Conservation (phyloP, 352 stramenopile species). For the Globisporangium viniferum region DNA sequence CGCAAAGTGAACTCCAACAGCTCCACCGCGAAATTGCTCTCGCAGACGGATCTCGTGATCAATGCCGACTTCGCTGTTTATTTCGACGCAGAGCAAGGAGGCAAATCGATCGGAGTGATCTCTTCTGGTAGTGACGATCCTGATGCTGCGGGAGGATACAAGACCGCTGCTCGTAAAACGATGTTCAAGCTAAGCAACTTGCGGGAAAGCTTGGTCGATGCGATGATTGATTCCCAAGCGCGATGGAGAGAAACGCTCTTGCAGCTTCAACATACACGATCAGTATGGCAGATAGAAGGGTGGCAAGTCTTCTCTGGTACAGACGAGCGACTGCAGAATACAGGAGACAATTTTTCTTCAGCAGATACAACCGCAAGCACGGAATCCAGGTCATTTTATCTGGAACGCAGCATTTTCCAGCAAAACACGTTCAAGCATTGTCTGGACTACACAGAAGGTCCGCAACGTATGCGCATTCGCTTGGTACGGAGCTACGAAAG, state of each 20-base stretch:
- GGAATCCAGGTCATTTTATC: conserved; percentile 7
- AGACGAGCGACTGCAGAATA: neutral
- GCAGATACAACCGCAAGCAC: neutral
- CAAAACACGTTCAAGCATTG: conserved; percentile 32
- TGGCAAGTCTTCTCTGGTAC: conserved; percentile 20
- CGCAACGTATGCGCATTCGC: conserved; percentile 46
- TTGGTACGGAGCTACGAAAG: conserved; percentile 38
- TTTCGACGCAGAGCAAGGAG: conserved; percentile 20
- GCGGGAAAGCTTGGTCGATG: conserved; percentile 31
- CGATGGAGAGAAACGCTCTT: conserved; percentile 34
- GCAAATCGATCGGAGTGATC: conserved; percentile 17
- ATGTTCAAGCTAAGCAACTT: conserved; percentile 39
- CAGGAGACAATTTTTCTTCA: neutral
- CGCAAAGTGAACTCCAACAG: conserved; percentile 34
- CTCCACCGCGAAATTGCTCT: conserved; percentile 6
- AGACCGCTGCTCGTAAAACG: conserved; percentile 27
- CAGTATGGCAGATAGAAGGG: conserved; percentile 39
- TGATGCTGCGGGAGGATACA: conserved; percentile 5
- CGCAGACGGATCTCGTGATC: conserved; percentile 29
- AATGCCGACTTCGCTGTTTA: conserved; percentile 31
- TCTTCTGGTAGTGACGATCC: conserved; percentile 20
- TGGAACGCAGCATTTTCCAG: conserved; percentile 49
- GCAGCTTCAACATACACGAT: conserved; percentile 36
- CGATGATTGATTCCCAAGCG: conserved; percentile 33
- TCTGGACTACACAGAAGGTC: conserved; percentile 50